phyloP scores from a whole-genome alignment of 306 rosid genomes.

The Cicer pinnatifidum region DNA sequence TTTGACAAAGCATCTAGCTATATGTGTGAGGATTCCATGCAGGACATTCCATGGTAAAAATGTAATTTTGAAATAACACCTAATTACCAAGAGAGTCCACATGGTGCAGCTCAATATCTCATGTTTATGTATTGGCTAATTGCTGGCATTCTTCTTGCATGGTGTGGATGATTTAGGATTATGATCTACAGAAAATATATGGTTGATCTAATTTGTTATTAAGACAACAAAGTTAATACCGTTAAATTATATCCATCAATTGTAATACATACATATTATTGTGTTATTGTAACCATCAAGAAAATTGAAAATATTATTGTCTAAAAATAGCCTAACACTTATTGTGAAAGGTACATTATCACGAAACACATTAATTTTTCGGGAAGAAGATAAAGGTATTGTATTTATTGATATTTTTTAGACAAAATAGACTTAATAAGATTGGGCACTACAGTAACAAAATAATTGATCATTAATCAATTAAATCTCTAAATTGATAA shows the following conservation, averaged over 20 bases:
- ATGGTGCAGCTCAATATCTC: background rate
- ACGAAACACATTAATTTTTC: no score
- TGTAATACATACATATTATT: background rate
- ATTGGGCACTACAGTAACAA: no score
- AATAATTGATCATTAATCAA: no score
- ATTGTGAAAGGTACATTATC: no score
- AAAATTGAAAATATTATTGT: background rate
- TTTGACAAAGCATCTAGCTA: background rate
- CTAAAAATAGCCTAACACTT: background rate
- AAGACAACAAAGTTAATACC: background rate
- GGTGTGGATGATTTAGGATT: background rate
- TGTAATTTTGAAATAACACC: background rate
- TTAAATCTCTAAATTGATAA: no score
- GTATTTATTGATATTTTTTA: no score
- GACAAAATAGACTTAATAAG: no score
- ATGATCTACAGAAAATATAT: background rate
- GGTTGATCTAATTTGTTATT: background rate
- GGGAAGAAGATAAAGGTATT: no score
- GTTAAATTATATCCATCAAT: background rate
- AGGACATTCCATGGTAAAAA: constrained; percentile 24
- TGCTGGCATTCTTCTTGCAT: background rate
- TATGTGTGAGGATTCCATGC: constrained; percentile 17
- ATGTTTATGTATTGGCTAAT: background rate
- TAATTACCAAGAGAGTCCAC: no score
- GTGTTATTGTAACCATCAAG: background rate